These are phyloP conservation scores for Cichorium intybus DNA, from an alignment of 140 eudicot species.

Conservation along the genomic window DNA sequence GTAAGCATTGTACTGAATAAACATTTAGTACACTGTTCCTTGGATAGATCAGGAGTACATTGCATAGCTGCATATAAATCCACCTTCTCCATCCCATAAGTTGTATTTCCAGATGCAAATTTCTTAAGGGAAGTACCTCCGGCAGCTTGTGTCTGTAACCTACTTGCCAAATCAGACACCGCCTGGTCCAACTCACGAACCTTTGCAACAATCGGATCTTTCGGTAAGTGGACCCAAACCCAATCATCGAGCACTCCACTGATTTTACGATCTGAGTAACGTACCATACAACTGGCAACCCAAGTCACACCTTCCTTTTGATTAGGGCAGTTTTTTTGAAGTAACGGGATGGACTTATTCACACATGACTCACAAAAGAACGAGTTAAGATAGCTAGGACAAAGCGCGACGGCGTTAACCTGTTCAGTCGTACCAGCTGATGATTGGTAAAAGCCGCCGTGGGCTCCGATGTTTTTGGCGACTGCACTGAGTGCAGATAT, in stretches of 20 bases:
- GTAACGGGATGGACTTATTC: background rate
- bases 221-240: background rate
- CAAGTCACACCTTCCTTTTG: slow-evolving; percentile 7
- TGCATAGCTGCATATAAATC: no score
- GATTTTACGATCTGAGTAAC: background rate
- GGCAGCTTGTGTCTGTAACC: background rate
- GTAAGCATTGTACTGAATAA: background rate
- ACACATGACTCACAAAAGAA: background rate
- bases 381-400: background rate
- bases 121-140: background rate
- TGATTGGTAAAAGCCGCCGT: background rate
- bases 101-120: background rate
- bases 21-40: background rate
- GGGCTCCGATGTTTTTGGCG: background rate
- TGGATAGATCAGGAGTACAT: background rate
- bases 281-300: background rate
- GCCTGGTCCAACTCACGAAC: background rate
- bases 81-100: background rate
- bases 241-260: background rate
- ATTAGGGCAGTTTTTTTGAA: background rate
- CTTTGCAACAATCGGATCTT: background rate
- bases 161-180: background rate
- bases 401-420: background rate
- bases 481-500: background rate
- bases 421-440: background rate